A percentile compares a stretch with the other conserved stretches of the same genome.
These are phyloP conservation scores for Trichophaea hybrida DNA, from an alignment of 2,329 filamentous ascomycete species.

Conservation along the genomic window DNA sequence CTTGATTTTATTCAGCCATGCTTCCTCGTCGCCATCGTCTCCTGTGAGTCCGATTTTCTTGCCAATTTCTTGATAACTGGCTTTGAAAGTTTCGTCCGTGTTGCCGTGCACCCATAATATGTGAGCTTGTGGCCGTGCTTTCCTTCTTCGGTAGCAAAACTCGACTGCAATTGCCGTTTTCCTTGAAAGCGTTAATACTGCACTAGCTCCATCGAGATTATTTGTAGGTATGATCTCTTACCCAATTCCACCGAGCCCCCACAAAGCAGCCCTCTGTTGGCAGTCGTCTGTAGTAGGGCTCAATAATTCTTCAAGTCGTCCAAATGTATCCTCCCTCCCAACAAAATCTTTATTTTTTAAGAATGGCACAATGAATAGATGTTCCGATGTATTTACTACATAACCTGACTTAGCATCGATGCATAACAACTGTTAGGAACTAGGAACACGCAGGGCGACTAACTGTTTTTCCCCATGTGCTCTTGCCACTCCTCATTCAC, in stretches of 20 bases:
- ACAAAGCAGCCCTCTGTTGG: conserved; percentile 7
- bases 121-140: not conserved
- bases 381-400: not conserved
- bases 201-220: not conserved
- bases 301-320: not conserved
- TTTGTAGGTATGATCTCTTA: conserved; percentile 2
- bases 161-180: conserved; percentile 8
- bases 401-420: too few relatives aligned
- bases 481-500: too few relatives aligned
- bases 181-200: not conserved
- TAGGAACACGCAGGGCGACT: too few relatives aligned
- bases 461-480: too few relatives aligned
- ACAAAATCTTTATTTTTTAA: conserved; percentile 1
- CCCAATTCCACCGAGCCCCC: conserved; percentile 9
- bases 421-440: too few relatives aligned
- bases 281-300: not conserved
- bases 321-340: not conserved
- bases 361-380: conserved; percentile 4
- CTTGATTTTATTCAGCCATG: conserved; percentile 1
- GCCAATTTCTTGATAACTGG: conserved; percentile 6
- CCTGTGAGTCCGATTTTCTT: not conserved
- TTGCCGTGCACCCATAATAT: conserved; percentile 9
- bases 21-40: not conserved
- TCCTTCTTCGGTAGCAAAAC: conserved; percentile 2
- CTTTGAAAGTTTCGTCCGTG: conserved; percentile 5